Evolutionary conservation across 1,139 yeast genomes (phyloP).

Genomic region (Blastobotrys serpentis): DNA sequence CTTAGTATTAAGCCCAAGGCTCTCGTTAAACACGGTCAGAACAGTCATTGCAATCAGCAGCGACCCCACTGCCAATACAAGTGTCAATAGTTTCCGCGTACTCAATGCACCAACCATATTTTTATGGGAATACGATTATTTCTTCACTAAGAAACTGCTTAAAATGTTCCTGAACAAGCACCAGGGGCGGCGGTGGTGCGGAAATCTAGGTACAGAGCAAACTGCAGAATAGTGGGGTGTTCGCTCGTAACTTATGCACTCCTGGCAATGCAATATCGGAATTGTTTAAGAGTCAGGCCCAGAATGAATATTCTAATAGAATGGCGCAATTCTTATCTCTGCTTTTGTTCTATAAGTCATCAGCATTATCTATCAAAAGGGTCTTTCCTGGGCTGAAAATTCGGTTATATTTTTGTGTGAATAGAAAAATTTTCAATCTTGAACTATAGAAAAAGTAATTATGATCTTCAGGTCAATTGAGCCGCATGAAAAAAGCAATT

Average conservation of each 20-base stretch:
- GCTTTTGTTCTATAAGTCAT: too few species aligned
- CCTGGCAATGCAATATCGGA: too few species aligned
- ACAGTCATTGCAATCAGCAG: not conserved
- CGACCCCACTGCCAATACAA: not conserved
- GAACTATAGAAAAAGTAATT: not conserved
- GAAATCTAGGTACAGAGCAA: not conserved
- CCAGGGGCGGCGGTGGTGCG: too few species aligned
- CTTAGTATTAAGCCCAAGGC: not conserved
- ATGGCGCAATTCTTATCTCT: too few species aligned
- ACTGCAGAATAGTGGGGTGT: slow-evolving; percentile 4
- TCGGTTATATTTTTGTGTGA: not conserved
- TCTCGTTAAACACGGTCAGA: not conserved
- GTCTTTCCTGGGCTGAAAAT: too few species aligned
- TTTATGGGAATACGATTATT: not conserved
- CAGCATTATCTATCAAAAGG: too few species aligned
- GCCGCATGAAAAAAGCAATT: not conserved
- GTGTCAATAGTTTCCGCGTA: not conserved
- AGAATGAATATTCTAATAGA: too few species aligned
- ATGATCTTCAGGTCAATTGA: not conserved
- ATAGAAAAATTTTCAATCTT: too few species aligned
- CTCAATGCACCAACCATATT: not conserved
- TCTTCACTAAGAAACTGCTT: not conserved
- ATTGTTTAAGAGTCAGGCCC: too few species aligned
- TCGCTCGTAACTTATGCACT: not conserved
- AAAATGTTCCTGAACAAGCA: too few species aligned